Evolutionary conservation across 2,329 filamentous ascomycete genomes (phyloP).

Genomic region (Pestalotiopsis sp.): DNA sequence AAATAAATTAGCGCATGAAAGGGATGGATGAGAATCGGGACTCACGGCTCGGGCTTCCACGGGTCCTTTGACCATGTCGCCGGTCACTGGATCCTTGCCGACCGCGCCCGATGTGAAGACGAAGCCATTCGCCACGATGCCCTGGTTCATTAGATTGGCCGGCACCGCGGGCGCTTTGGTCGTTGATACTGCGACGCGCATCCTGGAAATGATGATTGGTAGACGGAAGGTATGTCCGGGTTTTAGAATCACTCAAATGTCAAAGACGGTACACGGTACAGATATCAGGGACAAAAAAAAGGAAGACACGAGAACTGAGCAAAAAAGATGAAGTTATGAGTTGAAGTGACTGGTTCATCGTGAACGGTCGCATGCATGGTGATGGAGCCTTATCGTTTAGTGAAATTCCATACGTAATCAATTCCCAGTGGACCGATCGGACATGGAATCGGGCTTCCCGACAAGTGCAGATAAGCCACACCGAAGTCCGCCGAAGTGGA

Average conservation of each 20-base stretch:
- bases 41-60: conserved; percentile 66
- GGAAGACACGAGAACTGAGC: no score
- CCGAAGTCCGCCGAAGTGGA: no score
- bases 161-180: conserved; percentile 8
- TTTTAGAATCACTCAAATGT: neutral
- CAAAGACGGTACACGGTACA: no score
- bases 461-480: no score
- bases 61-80: conserved; percentile 64
- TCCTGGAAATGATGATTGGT: neutral
- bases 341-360: no score
- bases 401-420: no score
- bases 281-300: neutral
- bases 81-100: conserved; percentile 61
- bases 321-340: no score
- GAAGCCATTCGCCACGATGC: conserved; percentile 68
- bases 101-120: conserved; percentile 76
- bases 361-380: no score
- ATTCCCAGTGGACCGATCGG: no score
- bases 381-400: no score
- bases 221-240: neutral
- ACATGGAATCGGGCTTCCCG: no score
- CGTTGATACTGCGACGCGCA: neutral
- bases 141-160: conserved; percentile 50
- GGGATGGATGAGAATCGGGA: neutral
- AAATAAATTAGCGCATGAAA: neutral